These are phyloP conservation scores for Ophiostoma tasmaniense DNA, from an alignment of 2,329 filamentous ascomycete species.

Conservation along the genomic window DNA sequence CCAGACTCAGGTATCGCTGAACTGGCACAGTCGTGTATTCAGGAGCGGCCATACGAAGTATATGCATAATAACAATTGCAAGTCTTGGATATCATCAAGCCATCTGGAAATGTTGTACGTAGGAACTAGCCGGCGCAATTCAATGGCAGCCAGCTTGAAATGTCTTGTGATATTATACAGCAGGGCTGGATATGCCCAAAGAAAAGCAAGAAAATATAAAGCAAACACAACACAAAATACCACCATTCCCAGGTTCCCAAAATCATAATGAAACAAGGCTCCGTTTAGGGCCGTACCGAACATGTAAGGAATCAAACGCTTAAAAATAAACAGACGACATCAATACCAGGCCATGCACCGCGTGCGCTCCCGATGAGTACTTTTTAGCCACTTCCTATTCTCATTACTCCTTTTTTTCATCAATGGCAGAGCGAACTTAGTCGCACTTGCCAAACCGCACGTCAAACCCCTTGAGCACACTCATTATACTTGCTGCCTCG, in stretches of 20 bases:
- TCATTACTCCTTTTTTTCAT: neutral
- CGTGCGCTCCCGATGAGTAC: constrained; percentile 3
- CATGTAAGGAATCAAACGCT: neutral
- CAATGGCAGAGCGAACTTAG: neutral
- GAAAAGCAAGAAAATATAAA: neutral
- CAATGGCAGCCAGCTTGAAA: neutral
- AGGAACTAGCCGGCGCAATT: neutral
- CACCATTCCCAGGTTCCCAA: neutral
- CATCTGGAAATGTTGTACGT: neutral
- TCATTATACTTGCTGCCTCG: constrained; percentile 77
- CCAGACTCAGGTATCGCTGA: too few relatives aligned
- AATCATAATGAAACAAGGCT: neutral
- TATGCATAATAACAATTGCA: too few relatives aligned
- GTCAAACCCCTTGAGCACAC: constrained; percentile 74
- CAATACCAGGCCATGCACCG: constrained; percentile 6
- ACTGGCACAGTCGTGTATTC: too few relatives aligned
- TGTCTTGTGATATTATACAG: neutral
- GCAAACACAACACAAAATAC: neutral
- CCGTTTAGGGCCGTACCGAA: neutral
- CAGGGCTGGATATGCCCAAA: neutral
- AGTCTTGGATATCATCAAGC: too few relatives aligned
- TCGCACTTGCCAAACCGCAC: constrained; percentile 55
- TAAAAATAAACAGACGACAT: neutral
- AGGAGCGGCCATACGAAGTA: too few relatives aligned
- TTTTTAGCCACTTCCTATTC: neutral